Base-by-base conservation (phyloP, 441 rosid species). In the Jatropha multifida region DNA sequence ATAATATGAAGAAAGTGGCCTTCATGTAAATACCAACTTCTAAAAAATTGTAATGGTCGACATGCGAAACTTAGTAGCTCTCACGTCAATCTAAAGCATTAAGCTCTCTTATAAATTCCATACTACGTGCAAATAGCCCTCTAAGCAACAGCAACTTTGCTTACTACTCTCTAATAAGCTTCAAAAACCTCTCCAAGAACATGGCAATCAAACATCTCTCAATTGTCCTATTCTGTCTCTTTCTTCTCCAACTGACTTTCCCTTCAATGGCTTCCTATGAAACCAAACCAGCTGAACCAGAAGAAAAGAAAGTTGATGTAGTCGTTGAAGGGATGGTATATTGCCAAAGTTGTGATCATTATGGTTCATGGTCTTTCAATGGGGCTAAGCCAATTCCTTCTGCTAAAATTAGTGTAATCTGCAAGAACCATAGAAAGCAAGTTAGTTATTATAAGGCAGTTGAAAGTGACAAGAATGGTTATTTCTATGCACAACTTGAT, bases 281-380 rank as follows among this genome's bases (percentile, higher is more conserved):
- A 61, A 77, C 75, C 77, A 41, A 54, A 68, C 79, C 82, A 40
- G 37, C 77, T 65, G 74, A 78, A 64, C 52, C 79, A 63, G 59
- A 32, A 55, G 88, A 65, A 48, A 86, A 83, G 81, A 77, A 78
- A 66, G 82, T 75, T 46, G 88, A 86, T 32, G 91, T 88, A 9
- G 90, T 85, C 38, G 88, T 94, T 18, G 97, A 91, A 83, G 98
- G 97, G 54, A 84, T 85, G 82, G 96, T 94, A 46, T 94, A 92
- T 68, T 92, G 97, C 82, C 98, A 94, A 77, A 79, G 90, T 79
- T 92, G 97, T 74, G 83, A 86, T 46, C 74, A 84, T 42, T 82
- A 38, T 60, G 94, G 97, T 17, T 81, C 96, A 27, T 89, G 98
- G 97, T 91, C 93, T 11, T 83, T 90, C 77, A 78, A 78, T 2